phyloP scores from a whole-genome alignment of 257 asterid species.

The Rhazya stricta region DNA sequence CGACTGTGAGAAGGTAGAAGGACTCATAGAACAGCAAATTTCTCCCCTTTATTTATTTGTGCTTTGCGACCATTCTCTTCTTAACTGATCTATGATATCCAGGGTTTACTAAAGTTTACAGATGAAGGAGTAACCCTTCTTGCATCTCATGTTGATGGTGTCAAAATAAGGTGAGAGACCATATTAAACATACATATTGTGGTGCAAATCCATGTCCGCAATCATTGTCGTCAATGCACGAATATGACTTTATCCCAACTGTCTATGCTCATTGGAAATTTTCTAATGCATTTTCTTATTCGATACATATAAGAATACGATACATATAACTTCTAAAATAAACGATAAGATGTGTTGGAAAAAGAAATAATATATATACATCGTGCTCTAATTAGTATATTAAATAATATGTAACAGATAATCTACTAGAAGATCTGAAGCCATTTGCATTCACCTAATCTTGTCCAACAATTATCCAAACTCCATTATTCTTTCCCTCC shows the following conservation, averaged over 20 bases:
- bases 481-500: too few species aligned
- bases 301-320: too few species aligned
- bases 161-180: conserved; percentile 40
- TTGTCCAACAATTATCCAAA: background rate
- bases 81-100: background rate
- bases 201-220: background rate
- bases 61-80: background rate
- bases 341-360: too few species aligned
- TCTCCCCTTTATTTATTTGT: background rate
- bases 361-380: too few species aligned
- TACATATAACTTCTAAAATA: too few species aligned
- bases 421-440: too few species aligned
- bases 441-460: background rate
- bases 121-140: conserved; percentile 52
- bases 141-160: conserved; percentile 51
- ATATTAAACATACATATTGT: background rate
- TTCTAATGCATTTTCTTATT: too few species aligned
- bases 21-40: background rate
- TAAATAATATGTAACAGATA: too few species aligned
- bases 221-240: background rate
- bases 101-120: conserved; percentile 59
- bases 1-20: conserved; percentile 40
- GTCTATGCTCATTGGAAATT: too few species aligned
- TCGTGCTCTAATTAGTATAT: too few species aligned
- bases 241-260: background rate